Conservation (phyloP, 176 grass and related monocot species). For the Avena insularis region DNA sequence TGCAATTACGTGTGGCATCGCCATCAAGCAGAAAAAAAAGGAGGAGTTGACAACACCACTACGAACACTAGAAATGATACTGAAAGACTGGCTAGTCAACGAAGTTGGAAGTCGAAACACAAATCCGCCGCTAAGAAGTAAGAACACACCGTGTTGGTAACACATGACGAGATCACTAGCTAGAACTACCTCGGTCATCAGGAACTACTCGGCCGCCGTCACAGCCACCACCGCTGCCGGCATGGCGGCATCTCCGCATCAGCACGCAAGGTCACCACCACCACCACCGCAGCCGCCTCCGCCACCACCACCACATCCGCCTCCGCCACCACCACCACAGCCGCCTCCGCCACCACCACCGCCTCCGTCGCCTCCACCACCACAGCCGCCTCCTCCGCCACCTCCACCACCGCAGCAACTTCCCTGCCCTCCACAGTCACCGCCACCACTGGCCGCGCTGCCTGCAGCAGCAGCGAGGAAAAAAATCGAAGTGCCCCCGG, state of each 20-base stretch:
- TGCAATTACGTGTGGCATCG: too few species aligned
- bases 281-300: too few species aligned
- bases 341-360: too few species aligned
- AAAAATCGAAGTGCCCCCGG: neutral
- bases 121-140: neutral
- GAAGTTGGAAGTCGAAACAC: neutral
- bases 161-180: neutral
- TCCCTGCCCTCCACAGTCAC: neutral
- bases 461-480: too few species aligned
- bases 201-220: neutral
- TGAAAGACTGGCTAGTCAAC: neutral
- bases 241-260: neutral
- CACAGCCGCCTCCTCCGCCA: neutral
- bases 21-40: neutral
- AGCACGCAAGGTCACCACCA: too few species aligned
- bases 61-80: neutral
- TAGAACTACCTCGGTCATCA: too few species aligned
- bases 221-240: neutral
- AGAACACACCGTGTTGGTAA: neutral
- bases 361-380: neutral
- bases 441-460: neutral
- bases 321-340: neutral
- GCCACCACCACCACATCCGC: neutral
- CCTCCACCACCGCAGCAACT: neutral
- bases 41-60: neutral